Percentiles rank a stretch among this genome's conserved stretches.
Conservation (phyloP, 805 yeast species). For the Clavispora carvajalis region DNA sequence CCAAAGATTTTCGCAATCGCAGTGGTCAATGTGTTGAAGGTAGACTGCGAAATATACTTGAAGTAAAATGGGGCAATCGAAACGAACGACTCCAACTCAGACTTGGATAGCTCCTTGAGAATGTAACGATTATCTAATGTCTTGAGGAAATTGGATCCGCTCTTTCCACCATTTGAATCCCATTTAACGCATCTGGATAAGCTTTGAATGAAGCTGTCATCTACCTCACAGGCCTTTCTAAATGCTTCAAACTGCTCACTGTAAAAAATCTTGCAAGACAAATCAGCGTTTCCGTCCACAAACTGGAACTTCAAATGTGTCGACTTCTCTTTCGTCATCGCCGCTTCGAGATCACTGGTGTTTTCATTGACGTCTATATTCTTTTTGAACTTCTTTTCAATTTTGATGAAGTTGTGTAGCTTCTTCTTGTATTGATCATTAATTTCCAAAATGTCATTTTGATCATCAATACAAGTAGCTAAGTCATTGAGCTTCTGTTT, state of each 20-base stretch:
- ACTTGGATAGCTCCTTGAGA: conserved; percentile 79
- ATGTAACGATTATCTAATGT: conserved; percentile 88
- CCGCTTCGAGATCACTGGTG: conserved; percentile 47
- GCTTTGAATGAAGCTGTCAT: conserved; percentile 76
- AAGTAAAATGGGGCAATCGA: conserved; percentile 95
- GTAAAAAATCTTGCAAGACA: conserved; percentile 91
- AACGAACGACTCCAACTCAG: conserved; percentile 89
- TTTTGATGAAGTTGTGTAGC: conserved; percentile 32
- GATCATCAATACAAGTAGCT: conserved; percentile 12
- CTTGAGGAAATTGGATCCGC: conserved; percentile 90
- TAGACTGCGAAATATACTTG: conserved; percentile 91
- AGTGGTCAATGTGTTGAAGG: conserved; percentile 92
- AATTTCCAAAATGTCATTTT: conserved; percentile 17
- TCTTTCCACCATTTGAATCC: conserved; percentile 95
- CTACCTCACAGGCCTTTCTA: conserved; percentile 74
- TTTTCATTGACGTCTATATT: conserved; percentile 18
- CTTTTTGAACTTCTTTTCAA: conserved; percentile 38
- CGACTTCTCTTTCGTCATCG: conserved; percentile 76
- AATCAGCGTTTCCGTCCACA: conserved; percentile 73
- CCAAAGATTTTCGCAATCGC: conserved; percentile 94
- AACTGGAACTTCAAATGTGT: conserved; percentile 91
- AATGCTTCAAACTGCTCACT: conserved; percentile 97
- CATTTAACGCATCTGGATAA: conserved; percentile 89
- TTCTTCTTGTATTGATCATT: conserved; percentile 30
- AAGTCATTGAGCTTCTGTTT: conserved; percentile 50